A percentile compares a stretch with the other conserved stretches of the same genome.
phyloP scores from a whole-genome alignment of 2,329 filamentous ascomycete genomes.

The Volutella citrinella region DNA sequence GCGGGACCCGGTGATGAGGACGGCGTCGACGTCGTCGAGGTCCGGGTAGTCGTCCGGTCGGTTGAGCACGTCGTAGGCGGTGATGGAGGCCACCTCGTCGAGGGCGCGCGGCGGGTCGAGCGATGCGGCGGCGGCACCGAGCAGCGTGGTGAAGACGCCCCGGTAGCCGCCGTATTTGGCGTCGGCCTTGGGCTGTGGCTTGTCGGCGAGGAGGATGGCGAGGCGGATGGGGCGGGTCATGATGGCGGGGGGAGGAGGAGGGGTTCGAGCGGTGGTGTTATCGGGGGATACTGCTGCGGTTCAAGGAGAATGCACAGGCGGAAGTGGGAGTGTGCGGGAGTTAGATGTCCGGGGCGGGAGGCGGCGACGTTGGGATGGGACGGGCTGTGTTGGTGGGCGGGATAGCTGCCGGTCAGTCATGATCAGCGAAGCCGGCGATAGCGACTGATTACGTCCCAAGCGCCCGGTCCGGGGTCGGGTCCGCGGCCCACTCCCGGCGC shows the following conservation, averaged over 20 bases:
- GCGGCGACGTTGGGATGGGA: no score
- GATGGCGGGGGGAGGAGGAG: conserved; percentile 5
- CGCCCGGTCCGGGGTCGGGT: no score
- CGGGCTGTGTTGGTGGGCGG: no score
- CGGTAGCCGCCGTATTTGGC: conserved; percentile 70
- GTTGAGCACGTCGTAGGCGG: conserved; percentile 68
- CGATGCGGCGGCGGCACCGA: conserved; percentile 50
- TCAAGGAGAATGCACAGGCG: no score
- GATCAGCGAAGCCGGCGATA: no score
- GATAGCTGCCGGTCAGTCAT: no score
- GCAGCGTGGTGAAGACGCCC: conserved; percentile 63
- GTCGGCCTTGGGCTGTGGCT: conserved; percentile 62
- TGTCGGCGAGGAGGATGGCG: conserved; percentile 86
- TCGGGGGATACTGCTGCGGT: no score
- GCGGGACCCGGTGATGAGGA: conserved; percentile 78
- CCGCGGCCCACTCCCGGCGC: no score
- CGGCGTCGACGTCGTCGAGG: conserved; percentile 72
- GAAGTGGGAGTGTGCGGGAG: no score
- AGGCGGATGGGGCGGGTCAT: conserved; percentile 60
- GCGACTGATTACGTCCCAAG: no score
- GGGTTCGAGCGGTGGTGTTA: neutral
- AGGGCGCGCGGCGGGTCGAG: conserved; percentile 41
- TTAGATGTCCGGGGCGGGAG: no score
- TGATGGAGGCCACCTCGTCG: conserved; percentile 52
- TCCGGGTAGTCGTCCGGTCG: conserved; percentile 65